Evolutionary conservation across 2,329 filamentous ascomycete genomes (phyloP), one percentile per base, ranked within the genome.

Genomic region (Aspergillus felis): DNA sequence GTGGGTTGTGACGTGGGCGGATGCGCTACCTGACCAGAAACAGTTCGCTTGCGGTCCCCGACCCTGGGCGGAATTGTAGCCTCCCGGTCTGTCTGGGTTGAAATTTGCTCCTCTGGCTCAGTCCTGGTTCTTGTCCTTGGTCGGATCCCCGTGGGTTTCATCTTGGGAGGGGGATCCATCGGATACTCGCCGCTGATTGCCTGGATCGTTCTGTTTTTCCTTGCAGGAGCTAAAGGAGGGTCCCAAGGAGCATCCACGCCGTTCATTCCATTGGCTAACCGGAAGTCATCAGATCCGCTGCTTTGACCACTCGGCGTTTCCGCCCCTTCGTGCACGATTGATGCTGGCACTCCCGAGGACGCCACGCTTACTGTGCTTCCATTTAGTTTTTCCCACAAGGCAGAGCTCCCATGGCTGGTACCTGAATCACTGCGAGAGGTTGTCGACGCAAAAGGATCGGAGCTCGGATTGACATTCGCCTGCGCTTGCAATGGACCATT

Each of bases 21-120:
- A 83, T 76, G 71, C 38, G 76, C 75, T 47, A 80, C 78, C 64
- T 96, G 91, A 3, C 93, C 93, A 44, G 93, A 96, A n/a, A 96
- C 84, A 1, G 92, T 97, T 64, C 93, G 86, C 77, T 97, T 97
- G 71, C 92, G 86, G 59, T 92, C 90, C 14, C 81, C 73, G 60
- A 60, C 79, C 64, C 61, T 75, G 54, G 69, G 65, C 51, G 66
- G 68, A 53, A 67, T 67, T 38, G 67, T 65, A 35, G 67, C 51
- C 27, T 74, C 72, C 52, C 67, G 68, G 35, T 74, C 69, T 17
- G 65, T 60, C 50, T 69, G 70, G n/a, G 63, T 64, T 27, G 68
- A 44, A n/a, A 62, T 48, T 60, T 56, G 78, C 66, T 76, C 78
- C 69, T 74, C 78, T 28, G 70, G 54, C 32, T 76, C 74, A 17